A percentile compares a stretch with the other conserved stretches of the same genome.
Evolutionary conservation across 1,139 yeast species (phyloP).

Genomic region (Saccharomyces hybrid): DNA sequence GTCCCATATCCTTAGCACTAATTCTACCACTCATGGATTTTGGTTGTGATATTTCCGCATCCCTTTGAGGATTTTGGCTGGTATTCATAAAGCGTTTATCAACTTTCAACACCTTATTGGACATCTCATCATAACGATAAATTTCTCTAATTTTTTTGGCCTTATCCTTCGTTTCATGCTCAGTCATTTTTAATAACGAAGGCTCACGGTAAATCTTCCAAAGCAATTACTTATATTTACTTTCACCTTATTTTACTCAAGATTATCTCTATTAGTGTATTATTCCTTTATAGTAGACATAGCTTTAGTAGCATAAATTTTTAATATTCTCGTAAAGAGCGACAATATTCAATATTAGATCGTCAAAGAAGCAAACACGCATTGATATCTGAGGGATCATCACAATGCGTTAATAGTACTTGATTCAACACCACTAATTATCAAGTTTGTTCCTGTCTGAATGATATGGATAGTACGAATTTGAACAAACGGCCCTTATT

Average conservation of each 20-base stretch:
- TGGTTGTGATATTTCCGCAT: slow-evolving; percentile 53
- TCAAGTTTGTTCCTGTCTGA: not conserved
- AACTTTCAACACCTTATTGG: slow-evolving; percentile 62
- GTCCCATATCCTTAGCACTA: slow-evolving; percentile 62
- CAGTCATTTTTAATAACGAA: not conserved
- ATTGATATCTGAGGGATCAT: not conserved
- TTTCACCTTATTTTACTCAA: slow-evolving; percentile 3
- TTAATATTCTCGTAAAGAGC: not conserved
- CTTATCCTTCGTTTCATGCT: slow-evolving; percentile 2
- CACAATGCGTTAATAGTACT: not conserved
- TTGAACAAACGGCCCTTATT: slow-evolving; percentile 8
- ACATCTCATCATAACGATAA: slow-evolving; percentile 59
- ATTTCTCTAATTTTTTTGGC: slow-evolving; percentile 26
- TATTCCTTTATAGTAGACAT: not conserved
- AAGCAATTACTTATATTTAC: not conserved
- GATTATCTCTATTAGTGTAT: not conserved
- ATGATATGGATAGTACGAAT: not conserved
- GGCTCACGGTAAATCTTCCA: not conserved
- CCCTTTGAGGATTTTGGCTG: slow-evolving; percentile 35
- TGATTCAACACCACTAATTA: not conserved
- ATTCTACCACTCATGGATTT: slow-evolving; percentile 63
- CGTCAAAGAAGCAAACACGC: not conserved
- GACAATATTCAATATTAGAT: not conserved
- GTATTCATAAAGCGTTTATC: slow-evolving; percentile 43
- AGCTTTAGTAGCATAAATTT: not conserved